Evolutionary conservation across 805 yeast genomes (phyloP), one percentile per base, ranked within the genome.

Genomic region (Candida jianshihensis): DNA sequence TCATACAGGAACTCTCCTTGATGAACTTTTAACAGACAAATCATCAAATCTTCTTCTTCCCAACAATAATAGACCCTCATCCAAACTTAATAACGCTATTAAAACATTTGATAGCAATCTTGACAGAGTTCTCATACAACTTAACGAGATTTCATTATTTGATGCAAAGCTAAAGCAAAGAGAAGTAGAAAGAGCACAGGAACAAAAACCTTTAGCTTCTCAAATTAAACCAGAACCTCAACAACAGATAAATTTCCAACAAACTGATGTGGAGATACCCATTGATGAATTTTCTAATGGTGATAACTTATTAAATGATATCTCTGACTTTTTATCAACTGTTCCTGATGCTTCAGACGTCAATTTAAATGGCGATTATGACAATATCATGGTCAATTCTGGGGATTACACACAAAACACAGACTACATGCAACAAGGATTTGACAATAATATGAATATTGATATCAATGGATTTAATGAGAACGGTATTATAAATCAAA

Each of bases 331-430:
- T 28, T 35, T 54, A 15, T 43, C 54, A 8, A 45, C 48, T 9
- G 53, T 53, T 4, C 55, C 58, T 25, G 68, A 61, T 35, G 47
- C 55, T 26, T 40, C 49, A 6, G 63, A 56, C 15, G 39, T 56
- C 25, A 54, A 48, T 19, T 44, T 58, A 37, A 22, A 36, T 33
- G 44, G 43, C n/a, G 47, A 46, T 13, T 50, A 43, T 27, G 44
- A 44, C 28, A 54, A 49, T 12, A 47, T 46, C 34, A 46, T 41
- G 13, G 48, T 39, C 17, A 48, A n/a, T n/a, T n/a, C n/a, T n/a
- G n/a, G n/a, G n/a, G n/a, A n/a, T n/a, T n/a, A n/a, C n/a, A n/a
- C n/a, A n/a, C n/a, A n/a, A n/a, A n/a, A n/a, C n/a, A n/a, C n/a
- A n/a, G n/a, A n/a, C n/a, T n/a, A n/a, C n/a, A n/a, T n/a, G n/a